phyloP scores from a whole-genome alignment of 306 rosid genomes.

The Castanospermum australe region DNA sequence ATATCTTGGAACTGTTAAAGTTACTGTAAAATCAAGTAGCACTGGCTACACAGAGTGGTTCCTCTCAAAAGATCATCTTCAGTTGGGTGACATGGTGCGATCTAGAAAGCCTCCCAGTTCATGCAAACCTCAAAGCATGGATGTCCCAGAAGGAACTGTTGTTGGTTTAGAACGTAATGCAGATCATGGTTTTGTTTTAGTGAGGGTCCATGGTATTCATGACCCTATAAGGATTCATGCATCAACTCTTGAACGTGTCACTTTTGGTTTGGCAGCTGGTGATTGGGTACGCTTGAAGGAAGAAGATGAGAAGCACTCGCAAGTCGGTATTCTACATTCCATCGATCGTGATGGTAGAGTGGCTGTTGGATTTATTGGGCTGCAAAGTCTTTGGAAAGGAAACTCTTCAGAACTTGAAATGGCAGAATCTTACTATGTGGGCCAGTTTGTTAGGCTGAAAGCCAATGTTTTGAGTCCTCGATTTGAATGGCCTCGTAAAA shows the following conservation, averaged over 20 bases:
- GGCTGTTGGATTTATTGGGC: conserved; percentile 73
- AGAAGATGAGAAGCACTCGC: conserved; percentile 64
- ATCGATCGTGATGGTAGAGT: conserved; percentile 59
- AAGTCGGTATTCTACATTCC: conserved; percentile 82
- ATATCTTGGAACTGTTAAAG: conserved; percentile 48
- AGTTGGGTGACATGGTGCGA: conserved; percentile 80
- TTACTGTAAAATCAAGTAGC: conserved; percentile 49
- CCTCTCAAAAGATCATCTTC: conserved; percentile 79
- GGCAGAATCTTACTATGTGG: conserved; percentile 70
- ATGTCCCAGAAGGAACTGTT: conserved; percentile 78
- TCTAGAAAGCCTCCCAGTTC: conserved; percentile 76
- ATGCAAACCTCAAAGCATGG: conserved; percentile 68
- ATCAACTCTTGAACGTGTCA: conserved; percentile 71
- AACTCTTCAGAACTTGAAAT: conserved; percentile 67
- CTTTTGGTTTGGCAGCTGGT: conserved; percentile 75
- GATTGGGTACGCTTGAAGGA: conserved; percentile 77
- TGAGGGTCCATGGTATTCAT: conserved; percentile 78
- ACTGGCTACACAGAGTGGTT: conserved; percentile 67
- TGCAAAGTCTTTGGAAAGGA: conserved; percentile 77
- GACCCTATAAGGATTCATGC: conserved; percentile 72
- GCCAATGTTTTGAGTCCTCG: conserved; percentile 60
- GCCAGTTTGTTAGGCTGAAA: conserved; percentile 78
- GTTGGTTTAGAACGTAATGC: conserved; percentile 66
- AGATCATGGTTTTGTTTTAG: conserved; percentile 62
- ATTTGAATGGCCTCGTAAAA: conserved; percentile 80